These are phyloP conservation scores for Paramecium pentaurelia DNA, from an alignment of 73 alveolate genomes.

Conservation along the genomic window DNA sequence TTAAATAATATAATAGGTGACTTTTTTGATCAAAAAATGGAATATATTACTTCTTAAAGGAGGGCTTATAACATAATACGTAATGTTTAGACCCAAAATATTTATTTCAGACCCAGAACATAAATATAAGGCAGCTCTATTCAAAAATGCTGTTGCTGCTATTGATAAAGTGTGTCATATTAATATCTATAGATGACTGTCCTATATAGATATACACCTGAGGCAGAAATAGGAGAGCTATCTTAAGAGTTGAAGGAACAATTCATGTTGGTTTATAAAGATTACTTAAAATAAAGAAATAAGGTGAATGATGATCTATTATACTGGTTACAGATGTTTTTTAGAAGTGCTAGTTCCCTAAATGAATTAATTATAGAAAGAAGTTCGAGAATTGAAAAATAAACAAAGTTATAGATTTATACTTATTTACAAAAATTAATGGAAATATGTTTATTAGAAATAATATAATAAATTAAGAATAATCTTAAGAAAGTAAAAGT, in stretches of 20 bases:
- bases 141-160: not conserved
- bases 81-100: not conserved
- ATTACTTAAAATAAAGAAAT: not conserved
- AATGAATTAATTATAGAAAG: not conserved
- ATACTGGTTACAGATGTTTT: constrained; percentile 6
- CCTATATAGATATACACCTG: not conserved
- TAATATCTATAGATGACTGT: not conserved
- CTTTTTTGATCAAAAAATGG: constrained; percentile 2
- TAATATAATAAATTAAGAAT: not conserved
- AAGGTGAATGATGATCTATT: not conserved
- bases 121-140: not conserved
- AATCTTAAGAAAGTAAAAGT: not conserved
- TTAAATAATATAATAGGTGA: not conserved
- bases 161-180: not conserved
- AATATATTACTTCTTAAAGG: not conserved
- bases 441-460: not conserved
- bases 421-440: not conserved
- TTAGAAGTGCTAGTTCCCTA: not conserved
- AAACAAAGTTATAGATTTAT: not conserved
- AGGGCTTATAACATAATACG: not conserved
- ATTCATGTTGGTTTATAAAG: not conserved
- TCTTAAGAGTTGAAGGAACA: not conserved
- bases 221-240: not conserved
- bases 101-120: not conserved
- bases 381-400: not conserved